Evolutionary conservation across 306 rosid genomes (phyloP).

Genomic region (Erythrophleum fordii): DNA sequence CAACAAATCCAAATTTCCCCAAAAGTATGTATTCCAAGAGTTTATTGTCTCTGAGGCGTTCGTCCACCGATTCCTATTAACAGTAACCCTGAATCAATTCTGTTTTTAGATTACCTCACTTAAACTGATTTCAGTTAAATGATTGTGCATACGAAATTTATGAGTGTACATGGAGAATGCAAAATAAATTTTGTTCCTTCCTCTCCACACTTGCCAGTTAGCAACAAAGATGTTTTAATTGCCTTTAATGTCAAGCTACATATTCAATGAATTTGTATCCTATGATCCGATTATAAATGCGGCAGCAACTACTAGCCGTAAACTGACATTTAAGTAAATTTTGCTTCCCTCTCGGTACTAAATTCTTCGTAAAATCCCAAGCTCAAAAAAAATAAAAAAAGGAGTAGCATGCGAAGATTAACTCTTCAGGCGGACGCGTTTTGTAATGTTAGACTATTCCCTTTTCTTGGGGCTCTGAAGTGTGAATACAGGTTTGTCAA

Average conservation of each 20-base stretch:
- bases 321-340: slow-evolving; percentile 8
- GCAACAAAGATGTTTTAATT: slow-evolving; percentile 3
- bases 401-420: slow-evolving; percentile 1
- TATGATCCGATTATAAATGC: slow-evolving; percentile 22
- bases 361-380: slow-evolving; percentile 33
- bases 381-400: not conserved
- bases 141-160: not conserved
- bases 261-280: not conserved
- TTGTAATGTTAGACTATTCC: slow-evolving; percentile 39
- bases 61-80: too few species aligned
- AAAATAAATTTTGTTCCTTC: slow-evolving; percentile 1
- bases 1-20: too few species aligned
- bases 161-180: not conserved
- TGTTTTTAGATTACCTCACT: not conserved
- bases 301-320: not conserved
- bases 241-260: slow-evolving; percentile 12
- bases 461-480: slow-evolving; percentile 63
- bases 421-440: slow-evolving; percentile 22
- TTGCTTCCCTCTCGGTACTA: slow-evolving; percentile 11
- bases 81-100: too few species aligned
- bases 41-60: too few species aligned
- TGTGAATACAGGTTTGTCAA: slow-evolving; percentile 55
- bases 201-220: slow-evolving; percentile 28
- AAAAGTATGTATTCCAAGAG: too few species aligned
- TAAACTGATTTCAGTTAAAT: not conserved